Percentiles rank a stretch among this genome's conserved stretches.
phyloP scores from a whole-genome alignment of 306 rosid genomes.

The Cucurbita moschata region DNA sequence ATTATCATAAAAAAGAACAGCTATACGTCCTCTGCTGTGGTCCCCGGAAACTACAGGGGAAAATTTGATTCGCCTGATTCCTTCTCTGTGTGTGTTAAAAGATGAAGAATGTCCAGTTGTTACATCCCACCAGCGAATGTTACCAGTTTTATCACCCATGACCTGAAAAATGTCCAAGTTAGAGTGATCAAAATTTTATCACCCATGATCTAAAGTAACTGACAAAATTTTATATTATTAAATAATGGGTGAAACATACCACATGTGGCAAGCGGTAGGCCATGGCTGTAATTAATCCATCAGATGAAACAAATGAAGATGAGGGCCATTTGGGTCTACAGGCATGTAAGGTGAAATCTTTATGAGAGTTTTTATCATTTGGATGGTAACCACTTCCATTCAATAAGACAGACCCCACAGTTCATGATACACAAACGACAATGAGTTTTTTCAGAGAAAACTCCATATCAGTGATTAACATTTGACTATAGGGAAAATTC shows the following conservation, averaged over 20 bases:
- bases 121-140: conserved; percentile 98
- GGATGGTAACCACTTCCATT: background rate
- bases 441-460: background rate
- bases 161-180: conserved; percentile 44
- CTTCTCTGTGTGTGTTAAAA: conserved; percentile 85
- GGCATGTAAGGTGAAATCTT: conserved; percentile 11
- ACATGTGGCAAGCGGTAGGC: conserved; percentile 98
- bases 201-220: background rate
- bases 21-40: conserved; percentile 79
- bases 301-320: conserved; percentile 72
- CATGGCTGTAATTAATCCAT: conserved; percentile 93
- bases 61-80: conserved; percentile 82
- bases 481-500: background rate
- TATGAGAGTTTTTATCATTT: conserved; percentile 13
- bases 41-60: conserved; percentile 88
- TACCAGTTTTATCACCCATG: conserved; percentile 94
- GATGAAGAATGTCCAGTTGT: conserved; percentile 87
- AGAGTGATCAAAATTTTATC: background rate
- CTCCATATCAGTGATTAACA: background rate
- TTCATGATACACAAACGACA: background rate
- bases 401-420: background rate
- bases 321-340: conserved; percentile 98
- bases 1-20: conserved; percentile 85
- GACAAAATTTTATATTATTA: background rate
- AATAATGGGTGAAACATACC: conserved; percentile 24